These are phyloP conservation scores for Pseudogymnoascus sp. DNA, from an alignment of 2,329 filamentous ascomycete species.

Conservation along the genomic window DNA sequence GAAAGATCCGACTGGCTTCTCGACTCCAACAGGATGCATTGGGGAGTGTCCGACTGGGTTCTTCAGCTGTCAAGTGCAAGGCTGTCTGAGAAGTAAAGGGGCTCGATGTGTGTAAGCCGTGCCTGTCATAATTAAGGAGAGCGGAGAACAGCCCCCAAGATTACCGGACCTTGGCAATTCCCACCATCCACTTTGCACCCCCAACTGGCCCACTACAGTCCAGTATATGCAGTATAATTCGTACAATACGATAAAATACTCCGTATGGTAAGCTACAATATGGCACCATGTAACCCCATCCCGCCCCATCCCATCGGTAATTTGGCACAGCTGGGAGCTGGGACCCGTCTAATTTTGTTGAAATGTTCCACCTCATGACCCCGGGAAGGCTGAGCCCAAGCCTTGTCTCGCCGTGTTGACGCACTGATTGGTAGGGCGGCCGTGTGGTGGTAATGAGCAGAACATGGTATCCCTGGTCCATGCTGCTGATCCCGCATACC, in stretches of 20 bases:
- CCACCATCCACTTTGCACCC: neutral
- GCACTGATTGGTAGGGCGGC: slow-evolving; percentile 6
- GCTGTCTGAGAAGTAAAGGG: neutral
- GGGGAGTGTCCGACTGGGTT: neutral
- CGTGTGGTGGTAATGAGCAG: slow-evolving; percentile 4
- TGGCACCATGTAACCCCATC: neutral
- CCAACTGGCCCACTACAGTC: neutral
- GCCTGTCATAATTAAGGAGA: neutral
- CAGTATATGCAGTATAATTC: neutral
- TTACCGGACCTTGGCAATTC: neutral
- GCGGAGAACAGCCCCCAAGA: neutral
- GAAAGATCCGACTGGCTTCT: neutral
- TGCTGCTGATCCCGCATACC: slow-evolving; percentile 4
- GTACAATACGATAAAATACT: neutral
- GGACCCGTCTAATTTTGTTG: neutral
- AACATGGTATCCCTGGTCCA: slow-evolving; percentile 8
- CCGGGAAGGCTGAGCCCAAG: slow-evolving; percentile 6
- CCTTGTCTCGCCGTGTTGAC: neutral
- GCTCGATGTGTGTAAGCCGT: neutral
- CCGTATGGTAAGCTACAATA: neutral
- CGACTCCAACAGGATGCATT: neutral
- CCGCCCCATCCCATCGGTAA: slow-evolving; percentile 1
- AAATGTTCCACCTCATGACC: slow-evolving; percentile 1
- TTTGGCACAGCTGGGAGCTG: slow-evolving; percentile 4
- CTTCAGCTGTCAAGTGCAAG: neutral